A percentile compares a stretch with the other conserved stretches of the same genome.
phyloP scores from a whole-genome alignment of 345 rosid genomes.

The Toxicodendron radicans region DNA sequence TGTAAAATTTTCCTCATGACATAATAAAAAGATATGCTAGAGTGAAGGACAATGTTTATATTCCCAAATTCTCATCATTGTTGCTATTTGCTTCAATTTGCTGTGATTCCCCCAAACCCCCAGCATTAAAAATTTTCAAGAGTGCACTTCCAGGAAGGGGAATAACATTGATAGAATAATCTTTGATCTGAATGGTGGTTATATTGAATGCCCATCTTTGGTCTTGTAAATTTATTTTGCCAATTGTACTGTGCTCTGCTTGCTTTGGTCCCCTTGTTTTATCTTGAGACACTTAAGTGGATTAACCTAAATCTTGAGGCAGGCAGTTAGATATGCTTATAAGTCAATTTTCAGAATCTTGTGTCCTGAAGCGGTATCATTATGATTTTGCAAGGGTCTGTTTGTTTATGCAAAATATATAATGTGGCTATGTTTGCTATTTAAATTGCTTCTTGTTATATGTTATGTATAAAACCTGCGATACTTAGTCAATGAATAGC shows the following conservation, averaged over 20 bases:
- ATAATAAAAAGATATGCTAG: neutral
- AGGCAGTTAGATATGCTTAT: neutral
- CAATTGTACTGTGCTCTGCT: neutral
- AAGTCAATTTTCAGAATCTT: neutral
- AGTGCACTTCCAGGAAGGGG: neutral
- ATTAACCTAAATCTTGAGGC: neutral
- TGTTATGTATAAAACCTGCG: neutral
- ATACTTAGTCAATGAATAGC: neutral
- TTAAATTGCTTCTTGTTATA: neutral
- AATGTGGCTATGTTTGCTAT: neutral
- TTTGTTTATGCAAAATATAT: conserved; percentile 13
- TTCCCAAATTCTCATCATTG: neutral
- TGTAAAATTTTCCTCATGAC: neutral
- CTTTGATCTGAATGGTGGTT: neutral
- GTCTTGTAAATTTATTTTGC: neutral
- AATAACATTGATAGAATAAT: neutral
- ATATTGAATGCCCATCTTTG: neutral
- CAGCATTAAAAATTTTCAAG: neutral
- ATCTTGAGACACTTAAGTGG: neutral
- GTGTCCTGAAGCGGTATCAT: no score
- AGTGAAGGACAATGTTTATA: neutral
- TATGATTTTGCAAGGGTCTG: neutral
- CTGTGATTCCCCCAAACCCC: neutral
- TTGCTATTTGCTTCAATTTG: neutral
- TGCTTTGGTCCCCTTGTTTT: neutral